Conservation (phyloP, 1,284 basidiomycete genomes). For the Naganishia sp. region DNA sequence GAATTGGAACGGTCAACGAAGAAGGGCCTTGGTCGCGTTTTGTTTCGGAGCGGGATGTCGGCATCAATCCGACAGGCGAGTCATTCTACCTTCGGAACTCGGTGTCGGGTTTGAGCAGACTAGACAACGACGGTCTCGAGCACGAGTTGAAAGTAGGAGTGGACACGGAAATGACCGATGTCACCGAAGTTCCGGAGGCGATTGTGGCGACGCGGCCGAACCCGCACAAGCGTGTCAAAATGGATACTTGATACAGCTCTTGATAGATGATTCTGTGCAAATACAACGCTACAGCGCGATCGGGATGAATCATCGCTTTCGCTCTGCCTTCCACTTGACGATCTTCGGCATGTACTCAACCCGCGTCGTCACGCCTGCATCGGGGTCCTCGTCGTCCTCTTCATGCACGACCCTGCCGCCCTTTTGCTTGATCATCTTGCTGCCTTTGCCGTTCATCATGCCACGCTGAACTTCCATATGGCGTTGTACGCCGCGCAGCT, state of each 20-base stretch:
- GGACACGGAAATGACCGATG: neutral
- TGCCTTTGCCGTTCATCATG: constrained; percentile 32
- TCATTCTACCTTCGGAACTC: constrained; percentile 14
- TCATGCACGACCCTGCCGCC: constrained; percentile 29
- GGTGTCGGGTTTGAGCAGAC: constrained; percentile 6
- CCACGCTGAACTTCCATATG: constrained; percentile 32
- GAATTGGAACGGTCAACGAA: constrained; percentile 2
- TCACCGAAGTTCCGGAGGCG: neutral
- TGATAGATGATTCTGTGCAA: neutral
- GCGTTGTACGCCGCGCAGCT: constrained; percentile 29
- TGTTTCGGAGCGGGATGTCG: constrained; percentile 20
- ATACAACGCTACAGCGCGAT: neutral
- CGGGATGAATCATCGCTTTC: constrained; percentile 13
- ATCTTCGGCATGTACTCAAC: constrained; percentile 30
- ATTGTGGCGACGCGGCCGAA: neutral
- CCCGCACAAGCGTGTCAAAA: constrained; percentile 11
- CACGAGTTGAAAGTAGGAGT: neutral
- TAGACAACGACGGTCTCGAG: neutral
- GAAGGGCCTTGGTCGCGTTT: constrained; percentile 4
- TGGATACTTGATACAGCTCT: neutral
- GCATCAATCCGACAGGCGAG: constrained; percentile 17
- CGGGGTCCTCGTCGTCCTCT: constrained; percentile 33
- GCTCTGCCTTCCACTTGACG: constrained; percentile 36
- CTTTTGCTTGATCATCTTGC: constrained; percentile 30
- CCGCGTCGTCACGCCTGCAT: constrained; percentile 15